A percentile compares a stretch with the other conserved stretches of the same genome.
These are phyloP conservation scores for Globisporangium polare DNA, from an alignment of 352 stramenopile genomes.

Conservation along the genomic window DNA sequence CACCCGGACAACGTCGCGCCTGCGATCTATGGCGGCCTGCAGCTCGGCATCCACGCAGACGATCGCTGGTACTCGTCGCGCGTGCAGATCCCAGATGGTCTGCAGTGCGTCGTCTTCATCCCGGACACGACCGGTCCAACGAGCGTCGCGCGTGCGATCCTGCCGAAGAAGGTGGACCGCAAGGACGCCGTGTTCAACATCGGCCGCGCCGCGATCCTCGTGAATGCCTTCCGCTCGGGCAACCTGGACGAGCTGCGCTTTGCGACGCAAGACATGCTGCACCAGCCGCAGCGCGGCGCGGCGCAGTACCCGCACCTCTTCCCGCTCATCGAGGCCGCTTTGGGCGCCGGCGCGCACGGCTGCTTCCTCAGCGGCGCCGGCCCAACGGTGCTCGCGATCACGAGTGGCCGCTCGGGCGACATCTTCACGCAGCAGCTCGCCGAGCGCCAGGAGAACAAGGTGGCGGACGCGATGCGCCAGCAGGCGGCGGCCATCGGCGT, in stretches of 20 bases:
- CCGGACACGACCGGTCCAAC: constrained; percentile 96
- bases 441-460: constrained; percentile 85
- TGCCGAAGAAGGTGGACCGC: constrained; percentile 85
- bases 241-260: constrained; percentile 97
- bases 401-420: constrained; percentile 94
- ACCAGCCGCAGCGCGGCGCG: constrained; percentile 95
- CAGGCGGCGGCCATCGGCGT: constrained; percentile 89
- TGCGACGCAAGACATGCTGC: constrained; percentile 92
- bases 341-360: constrained; percentile 91
- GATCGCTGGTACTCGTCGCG: constrained; percentile 97
- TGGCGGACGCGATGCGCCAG: constrained; percentile 96
- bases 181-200: constrained; percentile 97
- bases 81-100: constrained; percentile 92
- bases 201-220: constrained; percentile 94
- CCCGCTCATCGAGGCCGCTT: constrained; percentile 96
- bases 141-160: constrained; percentile 89
- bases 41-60: constrained; percentile 93
- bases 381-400: constrained; percentile 98
- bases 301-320: constrained; percentile 96
- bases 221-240: constrained; percentile 95
- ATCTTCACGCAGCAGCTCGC: constrained; percentile 97
- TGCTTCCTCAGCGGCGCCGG: constrained; percentile 97
- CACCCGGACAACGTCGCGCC: constrained; percentile 99
- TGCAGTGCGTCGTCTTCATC: constrained; percentile 99
- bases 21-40: constrained; percentile 98